phyloP scores from a whole-genome alignment of 495 filamentous ascomycete genomes.

The Pyronema domesticum region DNA sequence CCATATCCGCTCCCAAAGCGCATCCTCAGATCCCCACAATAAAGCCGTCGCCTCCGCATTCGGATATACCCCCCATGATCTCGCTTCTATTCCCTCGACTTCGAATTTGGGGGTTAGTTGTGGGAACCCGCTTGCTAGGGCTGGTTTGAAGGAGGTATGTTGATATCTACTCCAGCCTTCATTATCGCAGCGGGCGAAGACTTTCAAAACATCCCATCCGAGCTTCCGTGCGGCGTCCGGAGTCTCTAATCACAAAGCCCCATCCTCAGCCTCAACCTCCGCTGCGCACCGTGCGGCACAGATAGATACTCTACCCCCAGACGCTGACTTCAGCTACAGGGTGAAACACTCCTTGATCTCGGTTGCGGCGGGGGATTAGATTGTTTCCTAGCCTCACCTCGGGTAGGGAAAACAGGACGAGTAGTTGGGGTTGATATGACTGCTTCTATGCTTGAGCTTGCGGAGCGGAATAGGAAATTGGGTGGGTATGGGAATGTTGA shows the following conservation, averaged over 20 bases:
- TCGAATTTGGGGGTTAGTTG: conserved; percentile 51
- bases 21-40: conserved; percentile 25
- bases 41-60: conserved; percentile 38
- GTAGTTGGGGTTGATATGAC: conserved; percentile 54
- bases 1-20: not conserved
- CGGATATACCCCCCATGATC: conserved; percentile 40
- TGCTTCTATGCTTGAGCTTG: conserved; percentile 35
- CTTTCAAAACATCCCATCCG: not conserved
- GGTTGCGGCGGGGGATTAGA: conserved; percentile 49
- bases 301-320: too few species aligned
- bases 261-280: too few species aligned
- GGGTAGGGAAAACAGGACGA: conserved; percentile 36
- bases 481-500: conserved; percentile 17
- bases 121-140: conserved; percentile 43
- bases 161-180: too few species aligned
- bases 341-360: conserved; percentile 47
- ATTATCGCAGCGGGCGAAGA: not conserved
- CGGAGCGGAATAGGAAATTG: conserved; percentile 30
- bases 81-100: conserved; percentile 35
- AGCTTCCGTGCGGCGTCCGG: too few species aligned
- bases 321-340: conserved; percentile 22
- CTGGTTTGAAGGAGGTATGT: conserved; percentile 34
- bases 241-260: too few species aligned
- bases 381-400: conserved; percentile 40
- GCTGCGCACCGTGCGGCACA: too few species aligned